phyloP scores from a whole-genome alignment of 192 early-diverging fungal species.

The Spinellus fusiger region DNA sequence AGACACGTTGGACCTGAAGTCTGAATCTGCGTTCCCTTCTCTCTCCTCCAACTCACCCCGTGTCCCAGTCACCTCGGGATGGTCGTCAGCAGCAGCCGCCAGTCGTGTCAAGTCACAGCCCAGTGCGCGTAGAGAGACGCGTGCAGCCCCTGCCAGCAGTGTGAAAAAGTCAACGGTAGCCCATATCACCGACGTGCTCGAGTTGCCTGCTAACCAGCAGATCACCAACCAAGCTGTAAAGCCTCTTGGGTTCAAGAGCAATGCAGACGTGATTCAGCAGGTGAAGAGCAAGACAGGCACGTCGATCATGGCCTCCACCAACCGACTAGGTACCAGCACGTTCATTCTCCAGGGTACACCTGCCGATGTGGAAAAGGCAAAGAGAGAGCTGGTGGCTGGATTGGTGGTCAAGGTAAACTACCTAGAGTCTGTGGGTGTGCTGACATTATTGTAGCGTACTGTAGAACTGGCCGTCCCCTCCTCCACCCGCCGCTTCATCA shows the following conservation, averaged over 20 bases:
- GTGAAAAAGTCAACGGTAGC: slow-evolving; percentile 31
- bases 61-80: slow-evolving; percentile 28
- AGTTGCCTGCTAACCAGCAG: slow-evolving; percentile 45
- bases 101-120: slow-evolving; percentile 29
- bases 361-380: slow-evolving; percentile 73
- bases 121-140: slow-evolving; percentile 27
- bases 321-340: slow-evolving; percentile 64
- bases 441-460: slow-evolving; percentile 29
- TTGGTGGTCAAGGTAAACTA: slow-evolving; percentile 60
- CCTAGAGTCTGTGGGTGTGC: background rate
- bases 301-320: slow-evolving; percentile 79
- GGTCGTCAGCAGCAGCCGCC: slow-evolving; percentile 40
- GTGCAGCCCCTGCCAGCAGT: slow-evolving; percentile 26
- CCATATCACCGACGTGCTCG: slow-evolving; percentile 54
- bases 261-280: slow-evolving; percentile 51
- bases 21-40: slow-evolving; percentile 72
- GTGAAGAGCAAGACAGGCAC: slow-evolving; percentile 66
- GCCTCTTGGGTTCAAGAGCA: slow-evolving; percentile 33
- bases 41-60: slow-evolving; percentile 47
- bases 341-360: slow-evolving; percentile 79
- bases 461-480: slow-evolving; percentile 61
- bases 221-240: slow-evolving; percentile 34
- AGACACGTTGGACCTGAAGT: slow-evolving; percentile 46
- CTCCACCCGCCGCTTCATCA: slow-evolving; percentile 72
- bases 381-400: slow-evolving; percentile 68